Base-by-base conservation (phyloP, 495 filamentous ascomycete genomes). In the Tuber magnatum region DNA sequence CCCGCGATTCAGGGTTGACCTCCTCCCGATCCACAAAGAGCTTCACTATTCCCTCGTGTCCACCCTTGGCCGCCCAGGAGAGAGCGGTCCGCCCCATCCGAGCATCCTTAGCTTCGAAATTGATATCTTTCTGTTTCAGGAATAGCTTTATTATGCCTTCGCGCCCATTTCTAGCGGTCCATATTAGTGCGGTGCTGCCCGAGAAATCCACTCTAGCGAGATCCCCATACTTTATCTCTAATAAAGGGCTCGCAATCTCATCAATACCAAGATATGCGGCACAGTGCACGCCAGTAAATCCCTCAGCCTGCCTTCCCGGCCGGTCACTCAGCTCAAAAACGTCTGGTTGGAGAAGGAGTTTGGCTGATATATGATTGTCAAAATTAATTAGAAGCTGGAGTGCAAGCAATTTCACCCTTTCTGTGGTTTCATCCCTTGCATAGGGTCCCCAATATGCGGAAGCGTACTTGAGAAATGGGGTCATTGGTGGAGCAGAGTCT, bases 51-150 rank as follows among this genome's bases (percentile, higher is more conserved):
- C 70, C 82, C 42, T 82, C 76, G 73, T 86, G 78, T 14, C 85
- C 85, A 32, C 75, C 74, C 69, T 73, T 76, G 38, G 84, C 83
- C 28, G 85, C 85, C 77, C 73, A 83, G 14, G 80, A 83, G 48
- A 87, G 81, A 44, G 85, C 82, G 8, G 81, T 85, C 42, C 81
- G 80, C 28, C 80, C 75, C 70, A 75, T 1, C 20, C 16, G 42
- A 46, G 16, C 0, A n/a, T 85, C 78, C 48, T 56, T 77, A 35
- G 71, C 48, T 35, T 80, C 70, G 10, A 56, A 44, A 10, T 74
- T 42, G 14, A 77, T 71, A 32, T 74, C 79, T 32, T 74, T 51
- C 14, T 41, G 74, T 24, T 70, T 71, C 24, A 84, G 71, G 6
- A 85, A 71, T 22, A 82, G 69, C 65, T 70, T 71, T 16, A 85